Percentiles rank a stretch among this genome's conserved stretches.
Evolutionary conservation across 2,329 filamentous ascomycete genomes (phyloP).

Genomic region (Talaromyces sp.): DNA sequence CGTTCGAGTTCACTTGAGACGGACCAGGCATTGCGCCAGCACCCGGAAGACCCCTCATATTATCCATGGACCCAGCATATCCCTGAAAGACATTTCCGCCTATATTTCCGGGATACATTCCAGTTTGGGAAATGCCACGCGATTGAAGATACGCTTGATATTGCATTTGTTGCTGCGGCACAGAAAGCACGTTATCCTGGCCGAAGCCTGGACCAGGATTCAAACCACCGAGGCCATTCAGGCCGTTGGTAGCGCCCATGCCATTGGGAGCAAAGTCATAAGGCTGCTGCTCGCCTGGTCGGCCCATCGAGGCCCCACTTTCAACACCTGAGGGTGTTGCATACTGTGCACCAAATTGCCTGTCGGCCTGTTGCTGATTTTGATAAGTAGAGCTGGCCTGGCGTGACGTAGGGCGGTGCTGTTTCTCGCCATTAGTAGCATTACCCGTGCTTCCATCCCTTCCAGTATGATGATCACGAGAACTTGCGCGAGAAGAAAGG

Average conservation of each 20-base stretch:
- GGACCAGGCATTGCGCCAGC: constrained; percentile 36
- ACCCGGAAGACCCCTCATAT: constrained; percentile 40
- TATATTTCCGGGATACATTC: constrained; percentile 45
- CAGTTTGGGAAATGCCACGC: constrained; percentile 42
- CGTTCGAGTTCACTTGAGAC: constrained; percentile 36
- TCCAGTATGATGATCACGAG: constrained; percentile 40
- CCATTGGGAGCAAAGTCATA: constrained; percentile 33
- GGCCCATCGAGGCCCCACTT: constrained; percentile 23
- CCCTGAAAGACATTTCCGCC: constrained; percentile 41
- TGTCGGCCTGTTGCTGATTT: constrained; percentile 37
- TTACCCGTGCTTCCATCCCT: constrained; percentile 36
- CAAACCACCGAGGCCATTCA: constrained; percentile 30
- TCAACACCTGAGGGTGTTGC: constrained; percentile 32
- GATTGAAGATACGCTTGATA: constrained; percentile 55
- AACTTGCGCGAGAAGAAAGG: constrained; percentile 57
- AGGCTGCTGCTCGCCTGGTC: constrained; percentile 39
- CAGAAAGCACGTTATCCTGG: constrained; percentile 40
- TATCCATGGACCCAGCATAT: constrained; percentile 42
- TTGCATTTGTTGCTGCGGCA: constrained; percentile 53
- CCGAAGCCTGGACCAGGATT: constrained; percentile 34
- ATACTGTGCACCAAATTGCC: constrained; percentile 44
- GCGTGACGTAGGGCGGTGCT: constrained; percentile 41
- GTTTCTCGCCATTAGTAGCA: constrained; percentile 38
- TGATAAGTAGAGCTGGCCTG: constrained; percentile 38
- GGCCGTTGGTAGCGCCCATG: constrained; percentile 20